Conservation (phyloP, 2,329 filamentous ascomycete genomes). For the Aquanectria penicillioides region DNA sequence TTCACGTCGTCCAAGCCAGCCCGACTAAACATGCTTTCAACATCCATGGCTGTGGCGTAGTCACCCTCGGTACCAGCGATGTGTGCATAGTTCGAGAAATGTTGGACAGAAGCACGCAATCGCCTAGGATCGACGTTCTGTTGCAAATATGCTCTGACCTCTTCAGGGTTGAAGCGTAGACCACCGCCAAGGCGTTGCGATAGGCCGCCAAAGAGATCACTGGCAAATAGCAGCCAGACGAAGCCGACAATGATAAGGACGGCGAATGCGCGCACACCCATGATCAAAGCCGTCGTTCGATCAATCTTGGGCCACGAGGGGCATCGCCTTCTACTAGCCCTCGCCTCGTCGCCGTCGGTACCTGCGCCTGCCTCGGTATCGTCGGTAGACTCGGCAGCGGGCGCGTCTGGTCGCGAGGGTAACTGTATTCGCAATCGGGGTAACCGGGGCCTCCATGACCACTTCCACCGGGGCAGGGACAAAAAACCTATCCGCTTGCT, state of each 20-base stretch:
- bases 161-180: conserved; percentile 82
- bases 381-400: conserved; percentile 30
- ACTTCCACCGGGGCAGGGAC: conserved; percentile 64
- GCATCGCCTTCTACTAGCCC: conserved; percentile 37
- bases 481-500: conserved; percentile 66
- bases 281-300: conserved; percentile 61
- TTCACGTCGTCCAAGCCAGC: conserved; percentile 79
- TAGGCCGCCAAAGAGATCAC: conserved; percentile 79
- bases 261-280: conserved; percentile 78
- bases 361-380: conserved; percentile 39
- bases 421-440: conserved; percentile 62
- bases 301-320: conserved; percentile 51
- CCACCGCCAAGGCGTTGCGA: conserved; percentile 71
- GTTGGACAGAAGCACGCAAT: conserved; percentile 77
- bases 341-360: conserved; percentile 41
- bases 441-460: conserved; percentile 63
- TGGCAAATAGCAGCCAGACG: conserved; percentile 86
- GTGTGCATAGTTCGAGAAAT: conserved; percentile 87
- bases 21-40: conserved; percentile 78
- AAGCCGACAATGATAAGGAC: conserved; percentile 79
- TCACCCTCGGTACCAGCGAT: conserved; percentile 95
- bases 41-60: conserved; percentile 84
- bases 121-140: conserved; percentile 74
- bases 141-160: conserved; percentile 80
- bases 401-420: conserved; percentile 49